These are phyloP conservation scores for Calonectria pseudoturangicola DNA, from an alignment of 2,329 filamentous ascomycete genomes.

Conservation along the genomic window DNA sequence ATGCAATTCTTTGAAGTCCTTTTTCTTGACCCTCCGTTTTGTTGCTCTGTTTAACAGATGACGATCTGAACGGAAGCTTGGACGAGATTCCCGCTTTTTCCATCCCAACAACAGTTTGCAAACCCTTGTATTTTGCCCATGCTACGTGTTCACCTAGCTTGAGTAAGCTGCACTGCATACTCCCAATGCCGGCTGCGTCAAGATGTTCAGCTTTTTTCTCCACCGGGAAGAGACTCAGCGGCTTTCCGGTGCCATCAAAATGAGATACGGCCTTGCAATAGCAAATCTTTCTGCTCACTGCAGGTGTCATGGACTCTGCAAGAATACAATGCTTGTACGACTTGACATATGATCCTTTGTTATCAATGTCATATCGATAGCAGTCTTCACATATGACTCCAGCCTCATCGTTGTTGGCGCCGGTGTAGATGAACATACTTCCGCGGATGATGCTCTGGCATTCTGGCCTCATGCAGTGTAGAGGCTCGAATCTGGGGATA, in stretches of 20 bases:
- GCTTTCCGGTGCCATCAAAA: conserved; percentile 5
- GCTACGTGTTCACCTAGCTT: conserved; percentile 7
- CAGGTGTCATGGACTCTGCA: conserved; percentile 5
- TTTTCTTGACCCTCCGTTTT: neutral
- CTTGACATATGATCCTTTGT: neutral
- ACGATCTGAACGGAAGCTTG: conserved; percentile 3
- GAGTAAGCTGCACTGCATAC: conserved; percentile 18
- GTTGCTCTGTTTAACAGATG: neutral
- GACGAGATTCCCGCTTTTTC: neutral
- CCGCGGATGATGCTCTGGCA: neutral
- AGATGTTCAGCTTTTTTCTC: neutral
- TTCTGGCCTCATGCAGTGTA: conserved; percentile 12
- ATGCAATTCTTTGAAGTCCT: neutral
- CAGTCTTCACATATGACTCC: conserved; percentile 10
- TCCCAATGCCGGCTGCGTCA: conserved; percentile 4
- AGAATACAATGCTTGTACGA: conserved; percentile 6
- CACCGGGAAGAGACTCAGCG: conserved; percentile 6
- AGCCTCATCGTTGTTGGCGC: neutral
- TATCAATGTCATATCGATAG: neutral
- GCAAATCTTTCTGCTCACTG: conserved; percentile 18
- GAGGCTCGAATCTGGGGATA: conserved; percentile 8
- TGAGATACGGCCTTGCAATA: conserved; percentile 6
- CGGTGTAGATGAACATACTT: conserved; percentile 8
- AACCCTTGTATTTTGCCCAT: conserved; percentile 18
- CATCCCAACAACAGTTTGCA: conserved; percentile 11